Percentiles rank a stretch among this genome's conserved stretches.
Conservation (phyloP, 768 basidiomycete species). For the Mycena polygramma region DNA sequence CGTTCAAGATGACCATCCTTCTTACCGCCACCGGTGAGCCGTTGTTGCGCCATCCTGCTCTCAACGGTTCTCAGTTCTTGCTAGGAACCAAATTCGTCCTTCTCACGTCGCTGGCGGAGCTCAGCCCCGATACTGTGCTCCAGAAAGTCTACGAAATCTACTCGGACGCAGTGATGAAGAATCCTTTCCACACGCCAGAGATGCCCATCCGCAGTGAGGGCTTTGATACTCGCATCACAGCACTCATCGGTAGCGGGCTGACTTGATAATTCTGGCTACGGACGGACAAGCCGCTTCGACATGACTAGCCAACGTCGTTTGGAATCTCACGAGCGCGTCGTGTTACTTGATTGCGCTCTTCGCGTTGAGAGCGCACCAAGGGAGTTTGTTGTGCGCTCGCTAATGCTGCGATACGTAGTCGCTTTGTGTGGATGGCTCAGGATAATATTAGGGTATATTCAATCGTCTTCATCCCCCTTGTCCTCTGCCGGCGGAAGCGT, state of each 20-base stretch:
- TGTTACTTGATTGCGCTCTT: conserved; percentile 7
- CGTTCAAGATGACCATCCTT: conserved; percentile 93
- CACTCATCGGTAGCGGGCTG: conserved; percentile 64
- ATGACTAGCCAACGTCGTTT: background rate
- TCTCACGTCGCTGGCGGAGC: conserved; percentile 83
- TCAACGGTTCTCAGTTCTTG: conserved; percentile 3
- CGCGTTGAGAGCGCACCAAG: background rate
- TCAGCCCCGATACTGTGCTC: conserved; percentile 75
- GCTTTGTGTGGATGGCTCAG: background rate
- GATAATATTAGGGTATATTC: background rate
- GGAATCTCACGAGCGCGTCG: background rate
- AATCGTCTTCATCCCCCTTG: conserved; percentile 21
- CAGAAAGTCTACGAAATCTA: conserved; percentile 94
- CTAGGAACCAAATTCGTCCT: conserved; percentile 97
- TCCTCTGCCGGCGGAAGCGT: conserved; percentile 18
- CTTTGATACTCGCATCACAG: conserved; percentile 81
- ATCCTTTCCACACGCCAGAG: conserved; percentile 98
- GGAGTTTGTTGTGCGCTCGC: no score
- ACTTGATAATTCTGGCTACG: background rate
- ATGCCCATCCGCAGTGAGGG: conserved; percentile 96
- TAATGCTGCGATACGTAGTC: no score
- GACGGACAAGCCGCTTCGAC: background rate
- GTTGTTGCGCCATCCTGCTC: background rate
- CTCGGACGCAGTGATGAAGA: conserved; percentile 97
- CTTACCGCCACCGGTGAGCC: conserved; percentile 88